phyloP scores from a whole-genome alignment of 331 rosid species.

The Malus hybrid region DNA sequence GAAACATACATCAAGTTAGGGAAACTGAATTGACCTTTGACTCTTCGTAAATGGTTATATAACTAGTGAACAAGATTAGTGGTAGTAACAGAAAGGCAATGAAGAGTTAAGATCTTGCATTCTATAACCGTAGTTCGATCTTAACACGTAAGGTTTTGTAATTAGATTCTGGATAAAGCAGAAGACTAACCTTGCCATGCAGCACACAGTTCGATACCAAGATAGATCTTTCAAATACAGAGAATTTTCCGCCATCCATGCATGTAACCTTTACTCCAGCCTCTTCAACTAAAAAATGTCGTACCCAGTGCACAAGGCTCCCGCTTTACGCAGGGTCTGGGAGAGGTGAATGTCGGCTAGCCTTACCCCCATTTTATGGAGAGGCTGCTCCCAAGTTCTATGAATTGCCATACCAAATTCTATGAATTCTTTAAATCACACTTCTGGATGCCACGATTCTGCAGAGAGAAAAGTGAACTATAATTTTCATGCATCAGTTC shows the following conservation, averaged over 20 bases:
- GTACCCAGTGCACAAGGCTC: too few species aligned
- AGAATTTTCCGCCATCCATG: conserved; percentile 90
- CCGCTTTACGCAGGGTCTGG: too few species aligned
- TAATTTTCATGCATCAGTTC: neutral
- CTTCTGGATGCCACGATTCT: neutral
- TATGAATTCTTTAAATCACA: neutral
- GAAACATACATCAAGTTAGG: neutral
- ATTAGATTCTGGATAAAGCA: neutral
- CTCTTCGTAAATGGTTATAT: neutral
- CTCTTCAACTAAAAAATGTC: conserved; percentile 56
- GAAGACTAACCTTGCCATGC: conserved; percentile 64
- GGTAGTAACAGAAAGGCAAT: neutral
- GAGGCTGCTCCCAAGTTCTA: too few species aligned
- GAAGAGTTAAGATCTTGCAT: neutral
- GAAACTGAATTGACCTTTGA: neutral
- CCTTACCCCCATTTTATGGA: too few species aligned
- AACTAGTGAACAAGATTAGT: neutral
- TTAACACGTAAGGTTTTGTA: neutral
- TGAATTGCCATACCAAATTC: neutral
- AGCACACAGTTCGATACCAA: conserved; percentile 71
- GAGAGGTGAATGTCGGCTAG: too few species aligned
- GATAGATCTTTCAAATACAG: conserved; percentile 90
- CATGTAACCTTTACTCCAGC: conserved; percentile 76
- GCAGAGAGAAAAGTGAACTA: neutral
- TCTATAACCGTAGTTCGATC: neutral